Percentiles rank a stretch among this genome's conserved stretches.
Evolutionary conservation across 179 eudicot species (phyloP).

Genomic region (Spinacia oleracea): DNA sequence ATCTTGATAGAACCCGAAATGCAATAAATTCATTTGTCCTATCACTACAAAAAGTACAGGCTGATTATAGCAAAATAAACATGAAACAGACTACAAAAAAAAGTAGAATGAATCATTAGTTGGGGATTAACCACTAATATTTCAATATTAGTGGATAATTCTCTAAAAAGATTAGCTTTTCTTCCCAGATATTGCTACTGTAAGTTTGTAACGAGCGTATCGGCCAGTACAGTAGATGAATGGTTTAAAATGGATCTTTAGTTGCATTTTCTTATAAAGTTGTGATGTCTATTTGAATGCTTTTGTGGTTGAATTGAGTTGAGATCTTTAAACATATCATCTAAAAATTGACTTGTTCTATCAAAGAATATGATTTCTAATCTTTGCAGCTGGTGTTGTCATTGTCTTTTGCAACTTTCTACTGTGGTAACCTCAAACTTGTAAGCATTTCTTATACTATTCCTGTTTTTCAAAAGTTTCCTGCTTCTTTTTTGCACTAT

Average conservation of each 20-base stretch:
- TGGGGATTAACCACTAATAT: background rate
- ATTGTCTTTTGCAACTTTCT: constrained; percentile 14
- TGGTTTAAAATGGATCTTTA: constrained; percentile 1
- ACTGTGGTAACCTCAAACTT: constrained; percentile 17
- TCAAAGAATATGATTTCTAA: constrained; percentile 20
- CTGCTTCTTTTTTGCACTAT: constrained; percentile 19
- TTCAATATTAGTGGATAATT: background rate
- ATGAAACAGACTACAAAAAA: background rate
- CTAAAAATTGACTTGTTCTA: constrained; percentile 7
- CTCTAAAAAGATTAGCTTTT: background rate
- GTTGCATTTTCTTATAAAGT: constrained; percentile 14
- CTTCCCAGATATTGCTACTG: background rate
- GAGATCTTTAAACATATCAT: constrained; percentile 9
- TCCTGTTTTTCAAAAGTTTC: constrained; percentile 15
- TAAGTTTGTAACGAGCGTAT: background rate
- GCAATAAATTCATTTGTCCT: background rate
- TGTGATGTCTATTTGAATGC: background rate
- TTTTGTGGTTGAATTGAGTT: constrained; percentile 8
- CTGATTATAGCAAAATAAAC: background rate
- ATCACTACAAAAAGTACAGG: background rate
- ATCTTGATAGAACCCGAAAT: background rate
- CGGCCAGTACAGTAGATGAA: constrained; percentile 4
- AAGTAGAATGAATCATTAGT: background rate
- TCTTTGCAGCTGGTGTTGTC: constrained; percentile 3
- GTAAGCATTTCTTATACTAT: constrained; percentile 11